Conservation (phyloP, 2,329 filamentous ascomycete species). For the Cryphonectria parasitica region DNA sequence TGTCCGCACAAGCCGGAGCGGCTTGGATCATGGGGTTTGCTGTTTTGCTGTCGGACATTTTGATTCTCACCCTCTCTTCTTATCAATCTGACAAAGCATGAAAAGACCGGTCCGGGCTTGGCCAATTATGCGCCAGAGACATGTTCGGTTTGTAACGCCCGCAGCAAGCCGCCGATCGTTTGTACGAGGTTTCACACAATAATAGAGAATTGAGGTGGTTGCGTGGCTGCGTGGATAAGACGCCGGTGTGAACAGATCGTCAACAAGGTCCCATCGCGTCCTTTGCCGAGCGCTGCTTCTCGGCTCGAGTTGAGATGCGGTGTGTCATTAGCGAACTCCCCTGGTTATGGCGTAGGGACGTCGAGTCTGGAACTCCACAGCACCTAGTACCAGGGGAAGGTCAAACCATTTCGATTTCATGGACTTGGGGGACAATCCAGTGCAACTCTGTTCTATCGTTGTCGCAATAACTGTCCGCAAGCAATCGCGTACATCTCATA, state of each 20-base stretch:
- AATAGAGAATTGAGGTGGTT: not conserved
- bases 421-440: not conserved
- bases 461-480: not conserved
- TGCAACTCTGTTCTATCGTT: not conserved
- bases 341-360: not conserved
- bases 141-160: not conserved
- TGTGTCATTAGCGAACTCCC: not conserved
- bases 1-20: not conserved
- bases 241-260: not conserved
- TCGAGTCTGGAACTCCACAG: not conserved
- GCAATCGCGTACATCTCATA: not conserved
- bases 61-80: not conserved
- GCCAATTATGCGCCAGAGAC: not conserved
- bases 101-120: not conserved
- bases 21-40: not conserved
- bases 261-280: conserved; percentile 8
- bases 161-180: not conserved
- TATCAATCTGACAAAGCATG: not conserved
- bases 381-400: not conserved
- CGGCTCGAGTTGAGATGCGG: conserved; percentile 1
- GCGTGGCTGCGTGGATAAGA: not conserved
- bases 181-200: not conserved
- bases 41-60: not conserved
- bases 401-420: not conserved
- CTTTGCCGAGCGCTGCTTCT: not conserved